Conservation (phyloP, 176 grass and related monocot genomes). For the Musa beccarii region DNA sequence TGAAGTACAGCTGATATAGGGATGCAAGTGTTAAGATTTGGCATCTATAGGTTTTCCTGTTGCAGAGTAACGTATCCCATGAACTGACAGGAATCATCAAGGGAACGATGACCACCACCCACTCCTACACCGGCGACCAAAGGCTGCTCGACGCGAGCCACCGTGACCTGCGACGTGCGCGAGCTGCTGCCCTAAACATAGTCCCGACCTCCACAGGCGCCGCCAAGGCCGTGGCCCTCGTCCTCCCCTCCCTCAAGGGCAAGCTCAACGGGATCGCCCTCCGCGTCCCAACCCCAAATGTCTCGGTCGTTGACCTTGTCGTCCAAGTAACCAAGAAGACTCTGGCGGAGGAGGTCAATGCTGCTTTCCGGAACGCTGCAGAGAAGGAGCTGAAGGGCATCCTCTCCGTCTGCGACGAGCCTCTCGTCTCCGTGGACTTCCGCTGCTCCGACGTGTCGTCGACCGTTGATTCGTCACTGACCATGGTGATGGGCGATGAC, state of each 20-base stretch:
- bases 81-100: conserved; percentile 59
- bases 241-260: conserved; percentile 75
- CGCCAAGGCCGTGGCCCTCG: conserved; percentile 74
- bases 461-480: conserved; percentile 19
- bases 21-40: not conserved
- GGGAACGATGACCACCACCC: conserved; percentile 85
- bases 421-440: conserved; percentile 82
- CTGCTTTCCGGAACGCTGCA: conserved; percentile 50
- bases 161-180: conserved; percentile 67
- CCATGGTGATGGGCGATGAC: conserved; percentile 20
- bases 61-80: not conserved
- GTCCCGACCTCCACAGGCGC: conserved; percentile 80
- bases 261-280: conserved; percentile 91
- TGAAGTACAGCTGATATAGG: not conserved
- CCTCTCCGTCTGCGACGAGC: conserved; percentile 60
- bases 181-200: conserved; percentile 81
- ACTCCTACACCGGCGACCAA: conserved; percentile 85
- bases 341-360: conserved; percentile 72
- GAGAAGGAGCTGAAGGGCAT: conserved; percentile 55
- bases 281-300: conserved; percentile 70
- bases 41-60: too few species aligned
- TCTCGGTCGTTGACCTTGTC: conserved; percentile 77
- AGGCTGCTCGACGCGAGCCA: conserved; percentile 73
- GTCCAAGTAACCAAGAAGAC: conserved; percentile 77
- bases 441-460: conserved; percentile 24